Evolutionary conservation across 768 basidiomycete genomes (phyloP).

Genomic region (Pleurotus citrinopileatus): DNA sequence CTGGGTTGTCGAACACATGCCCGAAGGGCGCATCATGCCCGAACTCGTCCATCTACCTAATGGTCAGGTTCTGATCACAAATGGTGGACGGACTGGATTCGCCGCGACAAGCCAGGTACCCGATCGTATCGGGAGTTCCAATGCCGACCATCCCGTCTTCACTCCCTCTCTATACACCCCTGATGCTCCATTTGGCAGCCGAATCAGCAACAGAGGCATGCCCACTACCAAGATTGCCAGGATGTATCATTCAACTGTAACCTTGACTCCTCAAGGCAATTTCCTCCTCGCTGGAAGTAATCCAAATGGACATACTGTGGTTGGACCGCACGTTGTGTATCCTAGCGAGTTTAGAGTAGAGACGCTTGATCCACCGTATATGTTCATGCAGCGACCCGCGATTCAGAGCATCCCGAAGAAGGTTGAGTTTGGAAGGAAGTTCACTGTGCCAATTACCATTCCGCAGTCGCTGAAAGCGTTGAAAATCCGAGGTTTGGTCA

Average conservation of each 20-base stretch:
- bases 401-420: constrained; percentile 19
- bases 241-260: constrained; percentile 30
- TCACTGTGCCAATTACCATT: constrained; percentile 25
- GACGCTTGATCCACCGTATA: constrained; percentile 27
- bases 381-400: constrained; percentile 13
- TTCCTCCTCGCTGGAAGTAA: constrained; percentile 25
- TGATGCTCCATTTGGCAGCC: constrained; percentile 27
- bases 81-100: constrained; percentile 41
- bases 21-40: constrained; percentile 54
- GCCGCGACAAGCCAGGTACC: constrained; percentile 22
- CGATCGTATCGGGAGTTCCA: constrained; percentile 35
- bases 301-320: constrained; percentile 20
- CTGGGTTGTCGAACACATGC: constrained; percentile 46
- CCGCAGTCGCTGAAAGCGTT: constrained; percentile 15
- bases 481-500: constrained; percentile 14
- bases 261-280: constrained; percentile 25
- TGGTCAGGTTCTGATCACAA: constrained; percentile 46
- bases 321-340: background rate
- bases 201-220: constrained; percentile 31
- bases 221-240: constrained; percentile 26
- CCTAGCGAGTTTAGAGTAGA: constrained; percentile 21
- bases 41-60: constrained; percentile 54
- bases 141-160: constrained; percentile 44
- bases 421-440: constrained; percentile 22
- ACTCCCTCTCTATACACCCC: constrained; percentile 41